phyloP scores from a whole-genome alignment of 2,329 filamentous ascomycete genomes.

The Cytospora piceae region DNA sequence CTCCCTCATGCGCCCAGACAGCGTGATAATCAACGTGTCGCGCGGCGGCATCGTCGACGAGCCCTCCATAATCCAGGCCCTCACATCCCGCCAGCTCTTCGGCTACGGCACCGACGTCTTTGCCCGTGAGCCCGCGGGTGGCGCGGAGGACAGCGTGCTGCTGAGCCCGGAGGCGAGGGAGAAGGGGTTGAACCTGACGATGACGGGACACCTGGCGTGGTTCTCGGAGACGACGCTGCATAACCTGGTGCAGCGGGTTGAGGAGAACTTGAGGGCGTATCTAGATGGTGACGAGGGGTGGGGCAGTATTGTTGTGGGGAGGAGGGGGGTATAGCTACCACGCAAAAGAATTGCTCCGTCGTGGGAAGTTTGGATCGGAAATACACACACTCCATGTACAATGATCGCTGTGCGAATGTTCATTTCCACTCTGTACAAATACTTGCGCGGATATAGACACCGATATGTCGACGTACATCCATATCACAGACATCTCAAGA shows the following conservation, averaged over 20 bases:
- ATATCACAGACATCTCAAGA: not conserved
- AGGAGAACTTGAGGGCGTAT: slow-evolving; percentile 31
- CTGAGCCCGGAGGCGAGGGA: slow-evolving; percentile 28
- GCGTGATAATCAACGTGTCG: slow-evolving; percentile 35
- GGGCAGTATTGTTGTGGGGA: slow-evolving; percentile 18
- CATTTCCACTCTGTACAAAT: not conserved
- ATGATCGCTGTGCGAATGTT: not conserved
- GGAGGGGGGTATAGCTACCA: slow-evolving; percentile 1
- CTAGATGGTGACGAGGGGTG: slow-evolving; percentile 21
- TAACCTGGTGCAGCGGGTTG: slow-evolving; percentile 33
- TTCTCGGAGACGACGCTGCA: slow-evolving; percentile 33
- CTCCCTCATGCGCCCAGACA: slow-evolving; percentile 31
- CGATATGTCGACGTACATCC: not conserved
- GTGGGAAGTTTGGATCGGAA: no score
- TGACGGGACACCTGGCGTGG: slow-evolving; percentile 36
- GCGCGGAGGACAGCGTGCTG: slow-evolving; percentile 32
- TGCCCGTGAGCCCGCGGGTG: slow-evolving; percentile 34
- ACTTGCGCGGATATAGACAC: not conserved
- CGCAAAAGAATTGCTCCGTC: no score
- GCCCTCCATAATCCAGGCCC: slow-evolving; percentile 31
- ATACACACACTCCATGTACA: not conserved
- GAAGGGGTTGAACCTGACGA: slow-evolving; percentile 31
- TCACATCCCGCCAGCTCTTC: slow-evolving; percentile 32
- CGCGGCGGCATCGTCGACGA: slow-evolving; percentile 33
- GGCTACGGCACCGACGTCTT: slow-evolving; percentile 36